Conservation (phyloP, 768 basidiomycete species). For the Pholiota conissans region DNA sequence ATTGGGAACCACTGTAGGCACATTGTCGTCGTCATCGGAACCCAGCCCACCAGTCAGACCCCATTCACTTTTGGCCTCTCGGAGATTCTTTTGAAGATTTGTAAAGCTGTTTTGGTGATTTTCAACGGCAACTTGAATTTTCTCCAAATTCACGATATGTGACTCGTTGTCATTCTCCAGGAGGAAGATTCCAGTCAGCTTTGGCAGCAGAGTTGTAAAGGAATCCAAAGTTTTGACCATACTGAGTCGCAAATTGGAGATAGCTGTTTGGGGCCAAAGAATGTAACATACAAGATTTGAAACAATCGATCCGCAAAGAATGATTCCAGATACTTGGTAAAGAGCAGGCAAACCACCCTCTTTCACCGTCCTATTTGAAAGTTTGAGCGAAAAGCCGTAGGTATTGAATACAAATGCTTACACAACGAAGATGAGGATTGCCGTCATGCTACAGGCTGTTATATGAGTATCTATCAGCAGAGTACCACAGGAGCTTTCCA, state of each 20-base stretch:
- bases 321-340: constrained; percentile 73
- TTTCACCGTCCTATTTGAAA: constrained; percentile 68
- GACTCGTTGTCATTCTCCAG: constrained; percentile 63
- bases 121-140: constrained; percentile 77
- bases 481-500: neutral
- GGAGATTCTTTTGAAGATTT: constrained; percentile 80
- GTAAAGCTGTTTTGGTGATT: constrained; percentile 90
- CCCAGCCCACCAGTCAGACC: constrained; percentile 33
- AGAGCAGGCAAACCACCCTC: constrained; percentile 84
- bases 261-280: constrained; percentile 87
- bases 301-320: constrained; percentile 70
- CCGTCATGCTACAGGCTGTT: constrained; percentile 81
- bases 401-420: constrained; percentile 28
- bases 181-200: constrained; percentile 84
- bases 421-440: constrained; percentile 85
- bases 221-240: constrained; percentile 87
- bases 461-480: neutral
- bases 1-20: constrained; percentile 16
- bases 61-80: constrained; percentile 89
- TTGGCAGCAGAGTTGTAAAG: constrained; percentile 80
- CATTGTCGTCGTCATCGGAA: constrained; percentile 23
- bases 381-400: constrained; percentile 5
- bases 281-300: constrained; percentile 84
- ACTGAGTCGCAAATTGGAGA: constrained; percentile 75
- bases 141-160: constrained; percentile 55